Percentiles rank a stretch among this genome's conserved stretches.
Evolutionary conservation across 345 rosid genomes (phyloP).

Genomic region (Moricandia arvensis): DNA sequence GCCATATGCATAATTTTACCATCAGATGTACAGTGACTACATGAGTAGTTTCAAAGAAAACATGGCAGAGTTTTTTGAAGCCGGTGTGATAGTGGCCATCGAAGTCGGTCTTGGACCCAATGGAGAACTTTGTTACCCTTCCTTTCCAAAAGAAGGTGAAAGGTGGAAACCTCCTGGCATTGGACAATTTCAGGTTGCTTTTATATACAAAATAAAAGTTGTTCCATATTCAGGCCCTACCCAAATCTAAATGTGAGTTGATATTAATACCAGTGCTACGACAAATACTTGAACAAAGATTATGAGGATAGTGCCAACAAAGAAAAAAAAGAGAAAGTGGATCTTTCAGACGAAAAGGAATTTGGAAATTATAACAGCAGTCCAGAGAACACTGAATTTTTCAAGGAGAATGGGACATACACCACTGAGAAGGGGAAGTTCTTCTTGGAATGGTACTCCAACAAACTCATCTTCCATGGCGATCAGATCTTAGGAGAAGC

Average conservation of each 20-base stretch:
- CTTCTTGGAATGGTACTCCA: background rate
- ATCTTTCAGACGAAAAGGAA: background rate
- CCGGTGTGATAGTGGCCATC: background rate
- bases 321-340: background rate
- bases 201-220: background rate
- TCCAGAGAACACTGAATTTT: background rate
- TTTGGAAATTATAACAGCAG: background rate
- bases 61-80: background rate
- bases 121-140: conserved; percentile 2
- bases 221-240: background rate
- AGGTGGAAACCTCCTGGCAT: background rate
- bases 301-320: background rate
- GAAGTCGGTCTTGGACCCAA: background rate
- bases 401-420: background rate
- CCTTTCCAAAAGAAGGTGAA: background rate
- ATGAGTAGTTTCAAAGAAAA: background rate
- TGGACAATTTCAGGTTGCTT: background rate
- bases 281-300: background rate
- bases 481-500: background rate
- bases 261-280: background rate
- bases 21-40: background rate
- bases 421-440: background rate
- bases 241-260: background rate
- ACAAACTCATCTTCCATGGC: background rate
- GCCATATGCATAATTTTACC: too few species aligned